These are phyloP conservation scores for Allium fistulosum DNA, from an alignment of 106 monocot species.

Conservation along the genomic window DNA sequence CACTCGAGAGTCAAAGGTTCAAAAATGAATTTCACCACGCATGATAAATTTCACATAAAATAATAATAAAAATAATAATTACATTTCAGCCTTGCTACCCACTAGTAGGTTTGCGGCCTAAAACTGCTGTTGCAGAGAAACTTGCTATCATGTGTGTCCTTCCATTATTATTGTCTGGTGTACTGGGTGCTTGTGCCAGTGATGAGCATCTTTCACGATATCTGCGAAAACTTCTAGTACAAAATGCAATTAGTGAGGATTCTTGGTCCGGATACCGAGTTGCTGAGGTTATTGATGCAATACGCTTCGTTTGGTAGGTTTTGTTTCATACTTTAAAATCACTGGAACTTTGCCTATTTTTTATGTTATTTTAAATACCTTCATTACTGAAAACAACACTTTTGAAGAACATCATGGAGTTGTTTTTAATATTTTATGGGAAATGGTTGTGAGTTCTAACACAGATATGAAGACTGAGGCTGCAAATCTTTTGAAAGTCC, in stretches of 20 bases:
- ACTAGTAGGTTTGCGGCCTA: slow-evolving; percentile 75
- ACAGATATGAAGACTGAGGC: slow-evolving; percentile 70
- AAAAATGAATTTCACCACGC: neutral
- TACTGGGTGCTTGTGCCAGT: slow-evolving; percentile 59
- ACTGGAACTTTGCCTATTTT: neutral
- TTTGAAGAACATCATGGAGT: slow-evolving; percentile 76
- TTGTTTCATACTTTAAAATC: neutral
- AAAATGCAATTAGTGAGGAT: slow-evolving; percentile 39
- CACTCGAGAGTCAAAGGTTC: slow-evolving; percentile 75
- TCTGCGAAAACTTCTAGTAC: slow-evolving; percentile 75
- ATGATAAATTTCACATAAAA: neutral
- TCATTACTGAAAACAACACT: slow-evolving; percentile 45
- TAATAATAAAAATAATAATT: neutral
- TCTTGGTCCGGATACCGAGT: slow-evolving; percentile 42
- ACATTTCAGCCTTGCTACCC: neutral
- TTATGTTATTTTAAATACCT: neutral
- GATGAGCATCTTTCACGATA: slow-evolving; percentile 55
- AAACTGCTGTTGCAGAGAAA: slow-evolving; percentile 59
- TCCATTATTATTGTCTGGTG: slow-evolving; percentile 79
- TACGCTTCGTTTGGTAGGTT: slow-evolving; percentile 88
- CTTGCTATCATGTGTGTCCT: slow-evolving; percentile 81
- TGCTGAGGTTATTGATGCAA: slow-evolving; percentile 65
- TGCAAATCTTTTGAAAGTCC: slow-evolving; percentile 76
- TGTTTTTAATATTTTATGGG: slow-evolving; percentile 88
- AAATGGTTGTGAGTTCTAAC: slow-evolving; percentile 94